phyloP scores from a whole-genome alignment of 2,329 filamentous ascomycete species.

The Bipolaris sorokiniana region DNA sequence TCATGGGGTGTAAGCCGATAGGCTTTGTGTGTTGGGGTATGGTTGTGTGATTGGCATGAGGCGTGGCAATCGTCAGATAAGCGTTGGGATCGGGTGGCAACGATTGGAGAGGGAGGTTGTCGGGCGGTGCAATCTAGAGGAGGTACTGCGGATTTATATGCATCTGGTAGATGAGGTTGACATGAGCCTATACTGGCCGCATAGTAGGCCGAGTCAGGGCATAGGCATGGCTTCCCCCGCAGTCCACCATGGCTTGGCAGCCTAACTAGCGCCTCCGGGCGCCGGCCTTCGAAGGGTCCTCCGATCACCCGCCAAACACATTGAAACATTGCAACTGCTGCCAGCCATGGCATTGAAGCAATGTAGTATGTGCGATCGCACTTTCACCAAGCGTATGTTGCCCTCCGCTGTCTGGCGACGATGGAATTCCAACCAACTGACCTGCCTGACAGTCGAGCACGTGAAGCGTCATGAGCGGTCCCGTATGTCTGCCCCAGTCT shows the following conservation, averaged over 20 bases:
- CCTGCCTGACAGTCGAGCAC: constrained; percentile 49
- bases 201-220: constrained; percentile 36
- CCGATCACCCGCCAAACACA: constrained; percentile 21
- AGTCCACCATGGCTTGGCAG: constrained; percentile 29
- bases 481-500: constrained; percentile 50
- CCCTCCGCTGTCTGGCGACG: neutral
- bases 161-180: constrained; percentile 37
- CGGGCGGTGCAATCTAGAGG: constrained; percentile 33
- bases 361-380: constrained; percentile 57
- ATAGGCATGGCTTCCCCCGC: constrained; percentile 34
- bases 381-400: constrained; percentile 56
- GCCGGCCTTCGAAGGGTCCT: constrained; percentile 24
- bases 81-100: constrained; percentile 9
- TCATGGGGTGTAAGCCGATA: constrained; percentile 1
- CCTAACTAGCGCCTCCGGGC: constrained; percentile 20
- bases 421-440: constrained; percentile 9
- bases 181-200: constrained; percentile 35
- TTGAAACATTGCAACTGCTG: constrained; percentile 13
- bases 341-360: constrained; percentile 47
- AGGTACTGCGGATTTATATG: constrained; percentile 33
- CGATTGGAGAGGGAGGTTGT: constrained; percentile 12
- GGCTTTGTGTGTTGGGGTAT: neutral
- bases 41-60: neutral
- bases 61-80: neutral
- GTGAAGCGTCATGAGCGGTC: constrained; percentile 63